Evolutionary conservation across 2,329 filamentous ascomycete species (phyloP), one percentile per base, ranked within the genome.

Genomic region (Cercospora sp.): DNA sequence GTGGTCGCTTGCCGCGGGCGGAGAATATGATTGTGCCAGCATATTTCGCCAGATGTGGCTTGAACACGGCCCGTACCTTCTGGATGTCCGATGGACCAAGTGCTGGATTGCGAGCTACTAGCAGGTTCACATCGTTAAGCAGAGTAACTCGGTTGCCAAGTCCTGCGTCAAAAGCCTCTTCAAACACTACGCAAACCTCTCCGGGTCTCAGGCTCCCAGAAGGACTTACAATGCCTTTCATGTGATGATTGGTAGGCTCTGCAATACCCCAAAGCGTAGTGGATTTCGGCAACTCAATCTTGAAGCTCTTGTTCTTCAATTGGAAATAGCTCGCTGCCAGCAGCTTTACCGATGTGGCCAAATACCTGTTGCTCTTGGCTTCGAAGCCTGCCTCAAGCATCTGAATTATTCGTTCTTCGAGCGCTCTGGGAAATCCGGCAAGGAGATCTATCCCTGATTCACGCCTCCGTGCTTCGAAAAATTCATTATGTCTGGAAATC

Each of bases 21-120:
- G 91, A 84, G 72, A 98, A 97, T 0, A 97, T 85, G 13, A 95
- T 84, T 1, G 97, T 89, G 73, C 97, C 90, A 69, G 90, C 90
- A 0, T 97, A 79, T 2, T 87, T 86, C 3, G 89, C 86, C 0
- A 94, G 80, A 51, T 88, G 84, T 0, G 84, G 83, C n/a, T 84
- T 83, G 72, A 80, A 84, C 0, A 86, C 81, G 0, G 84, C 83
- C 34, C 75, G 77, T 1, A 83, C 78, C 65, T 85, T 90, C 73
- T 94, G 91, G 0, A 94, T 88, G 69, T 95, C 91, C 30, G 88
- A 91, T 0, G 84, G 82, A 24, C 89, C 87, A 74, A 92, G 87
- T 0, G 90, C 88, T 0, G 91, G 91, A 1, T 88, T 87, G 21
- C 91, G 85, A 0, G 88, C 88, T 0, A 94, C 88, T 0, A 94